Evolutionary conservation across 2,329 filamentous ascomycete genomes (phyloP).

Genomic region (Chalaropsis ovoidea): DNA sequence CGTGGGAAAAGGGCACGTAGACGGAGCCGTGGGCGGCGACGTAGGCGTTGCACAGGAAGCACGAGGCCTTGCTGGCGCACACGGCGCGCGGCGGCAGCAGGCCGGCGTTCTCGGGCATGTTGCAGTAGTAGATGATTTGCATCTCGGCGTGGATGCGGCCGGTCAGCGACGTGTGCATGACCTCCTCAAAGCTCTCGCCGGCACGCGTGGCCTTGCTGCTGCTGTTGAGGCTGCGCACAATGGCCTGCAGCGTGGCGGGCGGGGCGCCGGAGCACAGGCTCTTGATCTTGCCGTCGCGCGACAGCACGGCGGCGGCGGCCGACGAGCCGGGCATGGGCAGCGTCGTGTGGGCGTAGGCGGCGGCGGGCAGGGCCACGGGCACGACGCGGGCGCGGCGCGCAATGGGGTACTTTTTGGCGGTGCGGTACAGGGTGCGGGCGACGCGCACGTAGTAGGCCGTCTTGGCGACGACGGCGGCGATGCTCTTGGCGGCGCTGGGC

Average conservation of each 20-base stretch:
- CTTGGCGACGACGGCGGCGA: slow-evolving; percentile 22
- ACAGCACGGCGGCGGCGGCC: neutral
- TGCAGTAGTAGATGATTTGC: slow-evolving; percentile 39
- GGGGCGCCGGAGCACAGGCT: slow-evolving; percentile 21
- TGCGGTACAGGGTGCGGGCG: slow-evolving; percentile 29
- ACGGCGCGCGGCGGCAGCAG: slow-evolving; percentile 36
- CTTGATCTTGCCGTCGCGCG: slow-evolving; percentile 20
- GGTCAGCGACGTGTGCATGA: slow-evolving; percentile 26
- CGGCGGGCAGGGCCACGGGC: slow-evolving; percentile 29
- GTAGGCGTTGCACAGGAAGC: slow-evolving; percentile 43
- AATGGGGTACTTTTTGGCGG: slow-evolving; percentile 31
- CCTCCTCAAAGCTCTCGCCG: slow-evolving; percentile 21
- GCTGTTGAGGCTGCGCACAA: slow-evolving; percentile 21
- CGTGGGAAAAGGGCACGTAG: slow-evolving; percentile 36
- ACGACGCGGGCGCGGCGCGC: slow-evolving; percentile 30
- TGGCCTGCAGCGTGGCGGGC: slow-evolving; percentile 19
- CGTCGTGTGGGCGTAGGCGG: slow-evolving; percentile 18
- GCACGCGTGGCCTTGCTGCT: slow-evolving; percentile 20
- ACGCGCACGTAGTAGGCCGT: slow-evolving; percentile 24
- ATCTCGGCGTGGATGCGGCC: slow-evolving; percentile 43
- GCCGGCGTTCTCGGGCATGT: slow-evolving; percentile 29
- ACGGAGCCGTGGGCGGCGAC: slow-evolving; percentile 37
- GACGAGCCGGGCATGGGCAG: slow-evolving; percentile 16
- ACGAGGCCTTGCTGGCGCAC: slow-evolving; percentile 42
- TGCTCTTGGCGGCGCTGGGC: slow-evolving; percentile 23